Conservation (phyloP, 371 early-diverging fungal species). For the Mortierella sp. region DNA sequence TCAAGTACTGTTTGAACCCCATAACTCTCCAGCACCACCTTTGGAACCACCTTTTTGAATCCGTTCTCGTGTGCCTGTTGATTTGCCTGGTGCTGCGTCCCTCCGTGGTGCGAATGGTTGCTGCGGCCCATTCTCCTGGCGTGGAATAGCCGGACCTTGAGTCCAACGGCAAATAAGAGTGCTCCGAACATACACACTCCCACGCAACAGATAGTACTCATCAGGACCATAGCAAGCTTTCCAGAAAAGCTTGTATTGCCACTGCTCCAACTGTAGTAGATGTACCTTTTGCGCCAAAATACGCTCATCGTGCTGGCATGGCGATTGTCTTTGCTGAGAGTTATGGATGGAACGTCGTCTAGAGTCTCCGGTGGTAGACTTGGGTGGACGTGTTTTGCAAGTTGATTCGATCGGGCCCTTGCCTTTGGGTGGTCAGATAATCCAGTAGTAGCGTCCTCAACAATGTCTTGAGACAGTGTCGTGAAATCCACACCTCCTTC, state of each 20-base stretch:
- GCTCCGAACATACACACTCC: constrained; percentile 49
- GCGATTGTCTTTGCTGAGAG: constrained; percentile 6
- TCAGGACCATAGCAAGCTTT: constrained; percentile 29
- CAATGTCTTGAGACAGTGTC: background rate
- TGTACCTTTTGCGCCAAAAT: constrained; percentile 5
- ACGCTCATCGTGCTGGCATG: constrained; percentile 1
- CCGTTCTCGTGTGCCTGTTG: constrained; percentile 18
- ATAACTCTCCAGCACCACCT: constrained; percentile 27
- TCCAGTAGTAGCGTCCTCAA: background rate
- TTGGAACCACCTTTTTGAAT: constrained; percentile 25
- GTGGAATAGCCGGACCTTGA: constrained; percentile 41
- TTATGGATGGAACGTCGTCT: constrained; percentile 10
- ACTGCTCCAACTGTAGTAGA: background rate
- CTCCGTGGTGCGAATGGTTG: constrained; percentile 4
- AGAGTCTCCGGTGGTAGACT: constrained; percentile 6
- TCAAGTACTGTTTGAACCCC: constrained; percentile 31
- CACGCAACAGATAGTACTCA: constrained; percentile 41
- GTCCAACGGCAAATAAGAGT: constrained; percentile 40
- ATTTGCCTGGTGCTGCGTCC: constrained; percentile 6
- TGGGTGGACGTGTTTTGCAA: constrained; percentile 3
- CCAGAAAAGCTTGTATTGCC: constrained; percentile 3
- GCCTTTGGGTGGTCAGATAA: constrained; percentile 1
- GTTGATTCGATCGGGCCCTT: constrained; percentile 12
- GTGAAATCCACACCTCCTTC: background rate
- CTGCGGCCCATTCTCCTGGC: constrained; percentile 6